Conservation (phyloP, 2,329 filamentous ascomycete species). For the Thielaviopsis cerberus region DNA sequence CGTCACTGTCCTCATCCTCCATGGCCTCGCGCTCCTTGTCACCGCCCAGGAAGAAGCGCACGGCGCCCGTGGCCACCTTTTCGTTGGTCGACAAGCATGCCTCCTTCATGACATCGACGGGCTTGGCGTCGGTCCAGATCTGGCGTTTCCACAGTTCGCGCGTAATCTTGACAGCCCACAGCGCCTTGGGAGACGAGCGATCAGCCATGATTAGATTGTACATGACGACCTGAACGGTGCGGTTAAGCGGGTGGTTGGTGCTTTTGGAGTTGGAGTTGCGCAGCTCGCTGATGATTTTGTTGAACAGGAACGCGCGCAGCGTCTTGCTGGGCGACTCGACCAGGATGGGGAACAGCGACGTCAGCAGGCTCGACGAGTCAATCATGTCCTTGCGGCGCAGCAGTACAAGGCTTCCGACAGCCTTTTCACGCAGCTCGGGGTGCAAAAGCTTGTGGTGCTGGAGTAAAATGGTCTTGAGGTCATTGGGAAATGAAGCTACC, state of each 20-base stretch:
- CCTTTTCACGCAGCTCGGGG: constrained; percentile 75
- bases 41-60: constrained; percentile 86
- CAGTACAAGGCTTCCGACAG: constrained; percentile 76
- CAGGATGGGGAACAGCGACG: constrained; percentile 85
- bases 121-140: constrained; percentile 84
- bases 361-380: constrained; percentile 64
- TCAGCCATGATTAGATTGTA: constrained; percentile 84
- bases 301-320: constrained; percentile 64
- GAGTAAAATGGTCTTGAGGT: constrained; percentile 63
- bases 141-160: constrained; percentile 92
- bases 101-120: constrained; percentile 97
- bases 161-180: constrained; percentile 93
- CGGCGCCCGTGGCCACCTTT: constrained; percentile 74
- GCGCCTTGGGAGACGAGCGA: constrained; percentile 61
- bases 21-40: constrained; percentile 90
- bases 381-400: constrained; percentile 82
- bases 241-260: constrained; percentile 82
- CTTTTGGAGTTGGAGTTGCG: constrained; percentile 71
- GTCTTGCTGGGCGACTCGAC: constrained; percentile 84
- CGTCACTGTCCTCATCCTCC: constrained; percentile 74
- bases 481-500: constrained; percentile 56
- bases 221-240: constrained; percentile 78
- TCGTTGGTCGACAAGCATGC: constrained; percentile 76
- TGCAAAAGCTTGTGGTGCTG: constrained; percentile 70
- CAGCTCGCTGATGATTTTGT: constrained; percentile 79